A percentile compares a stretch with the other conserved stretches of the same genome.
Conservation (phyloP, 2,329 filamentous ascomycete genomes). For the Trichophyton simii region DNA sequence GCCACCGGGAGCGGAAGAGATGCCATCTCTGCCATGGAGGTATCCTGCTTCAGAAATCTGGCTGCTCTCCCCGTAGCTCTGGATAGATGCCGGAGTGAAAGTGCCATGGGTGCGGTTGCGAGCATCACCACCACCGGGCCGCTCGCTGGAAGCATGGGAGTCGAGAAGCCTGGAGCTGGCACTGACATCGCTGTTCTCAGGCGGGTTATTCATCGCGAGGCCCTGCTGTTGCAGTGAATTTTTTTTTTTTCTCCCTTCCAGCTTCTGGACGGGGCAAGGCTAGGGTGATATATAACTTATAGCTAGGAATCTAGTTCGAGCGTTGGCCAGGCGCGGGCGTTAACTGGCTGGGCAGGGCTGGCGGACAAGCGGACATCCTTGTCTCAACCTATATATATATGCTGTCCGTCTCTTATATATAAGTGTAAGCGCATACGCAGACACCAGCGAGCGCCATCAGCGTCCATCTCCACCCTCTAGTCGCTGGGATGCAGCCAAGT, state of each 20-base stretch:
- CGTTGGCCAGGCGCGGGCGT: too few relatives aligned
- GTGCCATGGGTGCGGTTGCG: conserved; percentile 47
- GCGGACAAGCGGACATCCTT: too few relatives aligned
- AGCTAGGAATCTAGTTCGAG: too few relatives aligned
- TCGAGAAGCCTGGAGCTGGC: conserved; percentile 28
- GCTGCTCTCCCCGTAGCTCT: conserved; percentile 25
- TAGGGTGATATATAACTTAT: too few relatives aligned
- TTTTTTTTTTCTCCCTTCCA: too few relatives aligned
- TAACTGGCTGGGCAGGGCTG: too few relatives aligned
- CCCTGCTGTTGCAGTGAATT: not conserved
- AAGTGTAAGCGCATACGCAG: not conserved
- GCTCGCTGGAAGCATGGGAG: conserved; percentile 24
- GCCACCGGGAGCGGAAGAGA: conserved; percentile 36
- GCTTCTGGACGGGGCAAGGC: too few relatives aligned
- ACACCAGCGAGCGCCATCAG: not conserved
- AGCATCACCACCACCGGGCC: conserved; percentile 30
- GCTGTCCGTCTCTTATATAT: too few relatives aligned
- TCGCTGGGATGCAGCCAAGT: not conserved
- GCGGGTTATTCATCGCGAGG: not conserved
- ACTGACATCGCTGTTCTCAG: conserved; percentile 9
- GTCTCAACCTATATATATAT: too few relatives aligned
- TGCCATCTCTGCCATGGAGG: conserved; percentile 32
- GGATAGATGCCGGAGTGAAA: conserved; percentile 55
- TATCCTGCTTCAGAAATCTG: conserved; percentile 12
- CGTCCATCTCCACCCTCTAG: not conserved